Evolutionary conservation across 192 early-diverging fungal genomes (phyloP), one percentile per base, ranked within the genome.

Genomic region (Podila epicladia): DNA sequence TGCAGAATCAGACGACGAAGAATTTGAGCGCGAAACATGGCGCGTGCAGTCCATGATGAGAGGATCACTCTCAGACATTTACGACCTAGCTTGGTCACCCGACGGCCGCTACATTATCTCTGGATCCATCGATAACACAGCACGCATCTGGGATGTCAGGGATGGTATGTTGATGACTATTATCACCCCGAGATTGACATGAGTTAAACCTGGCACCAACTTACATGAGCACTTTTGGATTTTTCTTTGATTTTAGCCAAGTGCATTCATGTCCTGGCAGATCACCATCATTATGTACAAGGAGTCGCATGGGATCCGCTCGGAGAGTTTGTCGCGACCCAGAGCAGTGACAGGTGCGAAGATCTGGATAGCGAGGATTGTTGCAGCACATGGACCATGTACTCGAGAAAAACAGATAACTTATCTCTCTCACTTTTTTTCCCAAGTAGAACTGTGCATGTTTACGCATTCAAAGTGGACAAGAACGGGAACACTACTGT

Each of bases 291-390:
- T 67, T 97, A 95, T 72, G 95, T 99, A n/a, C 97, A 99, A 82
- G 97, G 97, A 48, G 94, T 99, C 13, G 89, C 92, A 24, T 99
- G 97, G 97, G 97, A 99, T 82, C 96, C 97, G 9, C 75, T 94
- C 17, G 92, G 91, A 49, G 82, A 94, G 71, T 99, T 88, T 82
- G 82, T 99, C 19, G 95, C 93, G 8, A 94, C 96, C 7, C 97
- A 97, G 80, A 94, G 95, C 84, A 96, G 93, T 82, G 97, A 99
- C 73, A 83, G 97, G 84, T 96, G 86, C 4, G 41, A 45, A 4
- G 15, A 12, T 45, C 15, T 45, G 41, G 41, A 45, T 12, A 45
- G 12, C 12, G 41, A 17, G 41, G 41, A 17, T 15, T 61, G 74
- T 65, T 50, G 17, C 17, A 17, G 22, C 63, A 12, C 32, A 49